Evolutionary conservation across 495 filamentous ascomycete species (phyloP), one percentile per base, ranked within the genome.

Genomic region (Parathielavia appendiculata): DNA sequence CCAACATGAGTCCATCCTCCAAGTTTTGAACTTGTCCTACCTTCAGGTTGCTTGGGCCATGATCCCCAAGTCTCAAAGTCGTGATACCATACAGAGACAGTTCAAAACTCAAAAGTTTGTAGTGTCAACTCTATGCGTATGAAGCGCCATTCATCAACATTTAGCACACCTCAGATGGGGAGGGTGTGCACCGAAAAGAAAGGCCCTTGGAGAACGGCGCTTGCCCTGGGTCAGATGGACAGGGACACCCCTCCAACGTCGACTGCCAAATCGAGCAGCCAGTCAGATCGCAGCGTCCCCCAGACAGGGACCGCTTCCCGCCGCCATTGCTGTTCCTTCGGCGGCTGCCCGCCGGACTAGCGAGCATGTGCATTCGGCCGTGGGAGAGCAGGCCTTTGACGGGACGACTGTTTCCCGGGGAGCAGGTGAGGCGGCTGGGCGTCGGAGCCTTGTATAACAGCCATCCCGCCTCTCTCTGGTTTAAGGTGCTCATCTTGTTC

Each of bases 211-310:
- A 16, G 22, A 54, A 34, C 47, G 57, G 67, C 62, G 64, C 61
- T 68, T 68, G 59, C 59, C 59, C 48, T 60, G 49, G 51, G 54
- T 55, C 50, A 56, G 59, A 57, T 48, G 47, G 57, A 46, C 62
- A 65, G 62, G 67, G 67, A 50, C 58, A 51, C 62, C 55, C 62
- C 44, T 61, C 58, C 55, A 61, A 57, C 45, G 43, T 46, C 46
- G 43, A 10, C 57, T 23, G 32, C 40, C 49, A 58, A 38, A 41
- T 30, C 32, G 45, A 20, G 36, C 62, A 58, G 48, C 62, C 62
- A 64, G 40, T 64, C 51, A 62, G 41, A 45, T 5, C n/a, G 32
- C 48, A 54, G 54, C 39, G 53, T 46, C 22, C 39, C 22, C 16
- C n/a, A 16, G 34, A 5, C 49, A 57, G 51, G 36, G 22, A 12